Conservation (phyloP, 75 land plant species). For the Adiantum capillusveneris region DNA sequence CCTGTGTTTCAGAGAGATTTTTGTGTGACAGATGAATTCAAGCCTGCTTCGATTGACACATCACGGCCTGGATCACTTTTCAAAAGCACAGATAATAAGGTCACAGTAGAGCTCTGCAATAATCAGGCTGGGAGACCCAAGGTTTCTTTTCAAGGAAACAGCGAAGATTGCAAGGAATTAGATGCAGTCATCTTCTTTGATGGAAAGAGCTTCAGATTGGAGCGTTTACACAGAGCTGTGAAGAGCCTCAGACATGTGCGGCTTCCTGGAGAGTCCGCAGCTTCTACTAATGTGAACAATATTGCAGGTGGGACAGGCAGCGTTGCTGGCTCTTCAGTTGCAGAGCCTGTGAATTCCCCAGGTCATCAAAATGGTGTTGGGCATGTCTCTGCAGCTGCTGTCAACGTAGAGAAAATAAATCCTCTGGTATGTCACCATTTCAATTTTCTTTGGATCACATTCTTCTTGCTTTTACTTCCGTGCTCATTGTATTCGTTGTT, state of each 20-base stretch:
- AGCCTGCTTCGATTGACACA: slow-evolving; percentile 93
- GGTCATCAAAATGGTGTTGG: background rate
- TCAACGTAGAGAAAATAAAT: slow-evolving; percentile 1
- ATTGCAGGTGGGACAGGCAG: background rate
- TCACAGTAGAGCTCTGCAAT: slow-evolving; percentile 81
- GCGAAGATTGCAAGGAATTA: slow-evolving; percentile 84
- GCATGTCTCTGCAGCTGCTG: background rate
- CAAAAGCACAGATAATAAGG: slow-evolving; percentile 75
- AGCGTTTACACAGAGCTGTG: slow-evolving; percentile 76
- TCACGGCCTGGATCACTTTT: slow-evolving; percentile 58
- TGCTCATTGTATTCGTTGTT: background rate
- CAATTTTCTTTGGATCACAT: background rate
- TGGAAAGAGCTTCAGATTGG: slow-evolving; percentile 67
- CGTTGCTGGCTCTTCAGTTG: background rate
- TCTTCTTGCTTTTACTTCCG: background rate
- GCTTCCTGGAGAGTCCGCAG: slow-evolving; percentile 54
- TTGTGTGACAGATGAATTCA: slow-evolving; percentile 75
- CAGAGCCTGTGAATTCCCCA: background rate
- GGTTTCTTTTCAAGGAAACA: slow-evolving; percentile 75
- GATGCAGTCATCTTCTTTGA: slow-evolving; percentile 93
- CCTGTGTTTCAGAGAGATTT: slow-evolving; percentile 4
- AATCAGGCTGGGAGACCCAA: slow-evolving; percentile 79
- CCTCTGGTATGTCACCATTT: background rate
- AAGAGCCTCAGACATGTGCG: slow-evolving; percentile 67
- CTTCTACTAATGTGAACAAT: slow-evolving; percentile 10